phyloP scores from a whole-genome alignment of 78 protist genomes.

The Dictyostelium capitatum region DNA sequence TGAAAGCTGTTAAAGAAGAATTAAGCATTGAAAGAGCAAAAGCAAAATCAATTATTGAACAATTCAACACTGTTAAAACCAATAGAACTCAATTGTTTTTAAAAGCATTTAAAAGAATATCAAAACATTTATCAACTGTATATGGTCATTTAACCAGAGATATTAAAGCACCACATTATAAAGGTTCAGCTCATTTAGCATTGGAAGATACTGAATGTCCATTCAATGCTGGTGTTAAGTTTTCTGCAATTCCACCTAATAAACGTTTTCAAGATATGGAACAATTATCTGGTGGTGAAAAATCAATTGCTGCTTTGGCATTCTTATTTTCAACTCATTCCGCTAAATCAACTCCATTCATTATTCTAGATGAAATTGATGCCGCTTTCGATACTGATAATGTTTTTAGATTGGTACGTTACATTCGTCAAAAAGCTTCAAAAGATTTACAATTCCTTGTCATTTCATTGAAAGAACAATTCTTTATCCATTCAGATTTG shows the following conservation, averaged over 20 bases:
- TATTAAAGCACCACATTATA: conserved; percentile 28
- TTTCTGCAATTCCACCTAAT: conserved; percentile 96
- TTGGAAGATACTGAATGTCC: conserved; percentile 94
- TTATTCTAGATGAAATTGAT: conserved; percentile 99
- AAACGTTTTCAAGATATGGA: conserved; percentile 97
- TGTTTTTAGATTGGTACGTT: conserved; percentile 92
- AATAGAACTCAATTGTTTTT: conserved; percentile 71
- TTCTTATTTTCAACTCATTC: conserved; percentile 97
- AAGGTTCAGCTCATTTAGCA: conserved; percentile 90
- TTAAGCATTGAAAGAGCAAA: neutral
- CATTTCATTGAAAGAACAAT: conserved; percentile 94
- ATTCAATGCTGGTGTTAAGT: conserved; percentile 94
- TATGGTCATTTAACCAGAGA: conserved; percentile 92
- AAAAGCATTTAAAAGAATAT: conserved; percentile 78
- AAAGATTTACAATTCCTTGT: conserved; percentile 90
- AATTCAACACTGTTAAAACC: conserved; percentile 12
- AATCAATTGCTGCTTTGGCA: conserved; percentile 99
- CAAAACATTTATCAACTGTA: conserved; percentile 46
- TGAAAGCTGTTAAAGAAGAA: conserved; percentile 1
- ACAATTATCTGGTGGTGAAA: conserved; percentile 99
- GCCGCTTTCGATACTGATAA: conserved; percentile 99
- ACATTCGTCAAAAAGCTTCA: conserved; percentile 46
- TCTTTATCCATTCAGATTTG: conserved; percentile 84
- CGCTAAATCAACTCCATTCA: conserved; percentile 97
- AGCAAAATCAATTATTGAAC: conserved; percentile 13